Conservation (phyloP, 768 basidiomycete species). For the Hygrocybe coccinea region DNA sequence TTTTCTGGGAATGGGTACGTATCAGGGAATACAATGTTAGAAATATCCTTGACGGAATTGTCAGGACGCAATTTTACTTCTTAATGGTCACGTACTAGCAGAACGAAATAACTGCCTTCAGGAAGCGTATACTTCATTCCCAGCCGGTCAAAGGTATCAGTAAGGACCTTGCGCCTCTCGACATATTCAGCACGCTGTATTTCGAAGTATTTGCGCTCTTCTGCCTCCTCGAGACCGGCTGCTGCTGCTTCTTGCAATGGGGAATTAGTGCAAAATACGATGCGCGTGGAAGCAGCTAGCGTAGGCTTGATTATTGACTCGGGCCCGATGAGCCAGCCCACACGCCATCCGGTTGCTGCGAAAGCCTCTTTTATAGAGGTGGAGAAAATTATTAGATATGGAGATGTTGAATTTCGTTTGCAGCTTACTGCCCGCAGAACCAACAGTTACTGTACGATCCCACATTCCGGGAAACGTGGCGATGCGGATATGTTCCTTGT, state of each 20-base stretch:
- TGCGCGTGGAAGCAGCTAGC: conserved; percentile 85
- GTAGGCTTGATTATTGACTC: conserved; percentile 77
- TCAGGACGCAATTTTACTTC: not conserved
- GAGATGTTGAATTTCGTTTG: not conserved
- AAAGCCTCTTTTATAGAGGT: too few species aligned
- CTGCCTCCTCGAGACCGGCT: conserved; percentile 77
- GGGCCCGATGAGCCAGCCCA: conserved; percentile 95
- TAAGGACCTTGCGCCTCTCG: conserved; percentile 72
- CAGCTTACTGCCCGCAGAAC: conserved; percentile 85
- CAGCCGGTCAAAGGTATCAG: conserved; percentile 72
- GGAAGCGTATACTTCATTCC: conserved; percentile 85
- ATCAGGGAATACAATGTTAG: conserved; percentile 71
- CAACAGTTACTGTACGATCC: conserved; percentile 94
- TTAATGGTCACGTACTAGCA: conserved; percentile 52
- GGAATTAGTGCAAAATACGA: conserved; percentile 93
- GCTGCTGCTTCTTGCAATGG: conserved; percentile 94
- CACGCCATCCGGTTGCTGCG: conserved; percentile 94
- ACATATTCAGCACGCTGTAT: conserved; percentile 71
- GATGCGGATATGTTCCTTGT: conserved; percentile 84
- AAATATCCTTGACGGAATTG: conserved; percentile 59
- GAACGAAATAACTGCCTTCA: conserved; percentile 86
- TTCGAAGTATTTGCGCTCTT: conserved; percentile 69
- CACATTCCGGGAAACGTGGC: conserved; percentile 97
- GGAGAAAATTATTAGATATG: conserved; percentile 10
- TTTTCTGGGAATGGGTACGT: conserved; percentile 77